These are phyloP conservation scores for Cyathus striatus DNA, from an alignment of 768 basidiomycete genomes.

Conservation along the genomic window DNA sequence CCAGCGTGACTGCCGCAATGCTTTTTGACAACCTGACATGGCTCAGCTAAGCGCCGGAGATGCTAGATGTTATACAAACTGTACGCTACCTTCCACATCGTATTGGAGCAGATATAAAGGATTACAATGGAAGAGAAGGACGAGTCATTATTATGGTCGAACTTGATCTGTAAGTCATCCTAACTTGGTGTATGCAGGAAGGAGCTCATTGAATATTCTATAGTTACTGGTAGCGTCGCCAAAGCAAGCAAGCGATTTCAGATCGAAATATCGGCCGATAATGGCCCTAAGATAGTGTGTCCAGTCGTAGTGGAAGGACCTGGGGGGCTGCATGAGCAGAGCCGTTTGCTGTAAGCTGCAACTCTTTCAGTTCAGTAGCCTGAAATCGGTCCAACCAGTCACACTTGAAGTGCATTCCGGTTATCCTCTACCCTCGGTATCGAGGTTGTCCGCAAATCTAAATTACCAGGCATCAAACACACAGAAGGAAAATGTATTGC, in stretches of 20 bases:
- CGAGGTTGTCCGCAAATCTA: not conserved
- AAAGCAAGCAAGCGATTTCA: not conserved
- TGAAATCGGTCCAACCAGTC: not conserved
- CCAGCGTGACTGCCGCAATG: too few species aligned
- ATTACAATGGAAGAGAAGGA: too few species aligned
- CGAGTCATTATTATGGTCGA: too few species aligned
- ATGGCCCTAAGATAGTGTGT: not conserved
- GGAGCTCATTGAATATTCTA: too few species aligned
- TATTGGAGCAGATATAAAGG: too few species aligned
- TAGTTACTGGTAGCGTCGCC: not conserved
- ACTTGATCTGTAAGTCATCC: too few species aligned
- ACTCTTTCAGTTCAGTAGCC: not conserved
- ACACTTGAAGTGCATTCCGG: not conserved
- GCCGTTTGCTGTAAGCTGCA: not conserved
- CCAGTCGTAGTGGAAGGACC: not conserved
- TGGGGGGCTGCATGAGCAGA: not conserved
- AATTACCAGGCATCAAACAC: not conserved
- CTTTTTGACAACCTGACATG: too few species aligned
- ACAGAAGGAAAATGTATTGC: not conserved
- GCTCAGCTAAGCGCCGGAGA: too few species aligned
- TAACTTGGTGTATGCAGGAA: too few species aligned
- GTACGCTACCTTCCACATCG: too few species aligned
- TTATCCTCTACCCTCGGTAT: not conserved
- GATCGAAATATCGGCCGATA: not conserved
- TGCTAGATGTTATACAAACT: too few species aligned